phyloP scores from a whole-genome alignment of 441 rosid genomes.

The Pelargonium exstipulatum region DNA sequence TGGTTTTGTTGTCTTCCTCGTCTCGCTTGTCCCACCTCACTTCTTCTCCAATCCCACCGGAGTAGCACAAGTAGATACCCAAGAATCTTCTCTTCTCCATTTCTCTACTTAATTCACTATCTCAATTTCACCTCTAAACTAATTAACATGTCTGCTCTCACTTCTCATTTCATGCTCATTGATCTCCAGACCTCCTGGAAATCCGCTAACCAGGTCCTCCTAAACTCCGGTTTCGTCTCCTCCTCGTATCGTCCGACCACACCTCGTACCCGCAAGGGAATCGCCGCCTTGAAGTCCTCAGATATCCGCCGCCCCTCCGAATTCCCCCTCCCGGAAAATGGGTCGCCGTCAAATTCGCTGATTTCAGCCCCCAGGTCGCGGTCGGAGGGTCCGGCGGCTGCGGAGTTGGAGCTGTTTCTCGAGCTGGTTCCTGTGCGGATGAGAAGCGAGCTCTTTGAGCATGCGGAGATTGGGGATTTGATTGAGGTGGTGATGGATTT shows the following conservation, averaged over 20 bases:
- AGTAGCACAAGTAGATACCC: conserved; percentile 33
- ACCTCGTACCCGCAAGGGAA: conserved; percentile 39
- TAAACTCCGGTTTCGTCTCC: conserved; percentile 26
- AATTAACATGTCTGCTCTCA: conserved; percentile 42
- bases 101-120: neutral
- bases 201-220: conserved; percentile 41
- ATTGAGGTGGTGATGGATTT: conserved; percentile 90
- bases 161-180: conserved; percentile 54
- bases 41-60: conserved; percentile 38
- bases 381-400: conserved; percentile 20
- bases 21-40: conserved; percentile 29
- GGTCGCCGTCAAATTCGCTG: conserved; percentile 29
- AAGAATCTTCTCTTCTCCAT: conserved; percentile 47
- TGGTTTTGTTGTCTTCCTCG: conserved; percentile 11
- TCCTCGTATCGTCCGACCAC: conserved; percentile 59
- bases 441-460: conserved; percentile 49
- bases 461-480: conserved; percentile 51
- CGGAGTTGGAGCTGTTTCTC: conserved; percentile 64
- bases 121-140: neutral
- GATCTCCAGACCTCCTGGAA: conserved; percentile 69
- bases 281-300: conserved; percentile 43
- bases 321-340: conserved; percentile 36
- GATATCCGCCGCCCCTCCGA: conserved; percentile 55
- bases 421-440: conserved; percentile 62
- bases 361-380: conserved; percentile 29